Percentiles rank a stretch among this genome's conserved stretches.
These are phyloP conservation scores for Westerdykella sp. DNA, from an alignment of 2,329 filamentous ascomycete genomes.

Conservation along the genomic window DNA sequence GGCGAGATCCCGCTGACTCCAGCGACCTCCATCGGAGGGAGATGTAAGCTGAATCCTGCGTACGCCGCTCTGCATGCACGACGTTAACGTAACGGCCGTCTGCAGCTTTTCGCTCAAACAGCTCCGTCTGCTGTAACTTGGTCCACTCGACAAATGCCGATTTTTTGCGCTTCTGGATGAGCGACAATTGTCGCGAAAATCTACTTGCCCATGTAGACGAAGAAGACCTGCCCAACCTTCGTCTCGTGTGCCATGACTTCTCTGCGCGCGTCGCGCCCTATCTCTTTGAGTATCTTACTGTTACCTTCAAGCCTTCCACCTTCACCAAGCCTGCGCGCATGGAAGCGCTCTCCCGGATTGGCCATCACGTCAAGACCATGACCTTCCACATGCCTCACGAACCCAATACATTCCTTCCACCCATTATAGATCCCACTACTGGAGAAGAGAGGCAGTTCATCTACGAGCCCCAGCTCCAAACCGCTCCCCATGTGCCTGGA, in stretches of 20 bases:
- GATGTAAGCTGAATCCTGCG: slow-evolving; percentile 26
- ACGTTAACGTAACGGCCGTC: slow-evolving; percentile 18
- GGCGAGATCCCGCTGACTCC: slow-evolving; percentile 46
- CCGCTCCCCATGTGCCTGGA: slow-evolving; percentile 52
- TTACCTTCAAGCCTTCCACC: slow-evolving; percentile 66
- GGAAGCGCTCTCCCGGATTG: slow-evolving; percentile 69
- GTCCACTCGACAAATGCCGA: slow-evolving; percentile 45
- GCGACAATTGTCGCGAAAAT: slow-evolving; percentile 42
- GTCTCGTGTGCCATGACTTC: slow-evolving; percentile 63
- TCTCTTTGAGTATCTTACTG: slow-evolving; percentile 62
- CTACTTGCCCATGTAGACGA: slow-evolving; percentile 39
- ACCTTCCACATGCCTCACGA: slow-evolving; percentile 73
- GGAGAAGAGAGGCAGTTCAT: slow-evolving; percentile 74
- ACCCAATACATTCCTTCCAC: slow-evolving; percentile 72
- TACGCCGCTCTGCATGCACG: slow-evolving; percentile 4
- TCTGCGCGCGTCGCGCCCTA: slow-evolving; percentile 62
- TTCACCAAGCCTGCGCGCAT: slow-evolving; percentile 70
- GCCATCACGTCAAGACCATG: slow-evolving; percentile 70
- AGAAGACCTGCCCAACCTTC: slow-evolving; percentile 46
- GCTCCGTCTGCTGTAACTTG: slow-evolving; percentile 43
- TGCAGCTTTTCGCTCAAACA: slow-evolving; percentile 41
- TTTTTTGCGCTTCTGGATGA: slow-evolving; percentile 47
- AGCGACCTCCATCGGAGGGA: slow-evolving; percentile 30
- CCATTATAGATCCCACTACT: slow-evolving; percentile 70
- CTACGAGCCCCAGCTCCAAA: slow-evolving; percentile 65